Evolutionary conservation across 2,329 filamentous ascomycete species (phyloP).

Genomic region (Fusarium circinatum): DNA sequence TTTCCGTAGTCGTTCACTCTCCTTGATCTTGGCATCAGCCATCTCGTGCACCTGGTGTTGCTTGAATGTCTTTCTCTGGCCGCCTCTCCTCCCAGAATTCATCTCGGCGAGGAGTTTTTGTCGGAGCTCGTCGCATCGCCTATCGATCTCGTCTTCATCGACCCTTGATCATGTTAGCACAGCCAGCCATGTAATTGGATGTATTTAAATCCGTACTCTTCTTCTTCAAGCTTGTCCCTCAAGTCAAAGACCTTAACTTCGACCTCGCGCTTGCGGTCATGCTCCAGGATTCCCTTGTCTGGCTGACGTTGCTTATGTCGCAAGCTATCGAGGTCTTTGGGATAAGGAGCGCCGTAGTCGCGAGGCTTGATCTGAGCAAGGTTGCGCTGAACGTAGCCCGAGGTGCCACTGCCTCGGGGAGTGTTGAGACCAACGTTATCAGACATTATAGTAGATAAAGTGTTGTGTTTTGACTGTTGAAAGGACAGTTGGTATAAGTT

Average conservation of each 20-base stretch:
- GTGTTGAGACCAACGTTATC: slow-evolving; percentile 97
- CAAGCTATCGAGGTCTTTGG: slow-evolving; percentile 73
- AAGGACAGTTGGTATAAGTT: neutral
- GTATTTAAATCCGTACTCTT: slow-evolving; percentile 66
- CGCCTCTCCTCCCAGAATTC: slow-evolving; percentile 48
- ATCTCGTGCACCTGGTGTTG: slow-evolving; percentile 95
- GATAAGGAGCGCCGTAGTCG: slow-evolving; percentile 82
- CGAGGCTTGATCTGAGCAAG: slow-evolving; percentile 87
- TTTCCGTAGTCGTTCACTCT: slow-evolving; percentile 87
- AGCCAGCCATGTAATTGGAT: neutral
- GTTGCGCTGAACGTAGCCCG: slow-evolving; percentile 97
- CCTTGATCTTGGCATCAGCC: slow-evolving; percentile 94
- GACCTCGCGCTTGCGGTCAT: slow-evolving; percentile 89
- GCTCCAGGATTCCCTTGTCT: slow-evolving; percentile 91
- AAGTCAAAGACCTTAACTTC: slow-evolving; percentile 95
- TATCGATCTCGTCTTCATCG: slow-evolving; percentile 92
- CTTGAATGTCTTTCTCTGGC: slow-evolving; percentile 72
- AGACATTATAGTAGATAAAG: slow-evolving; percentile 70
- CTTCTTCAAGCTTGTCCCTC: slow-evolving; percentile 90
- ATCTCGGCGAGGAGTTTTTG: slow-evolving; percentile 54
- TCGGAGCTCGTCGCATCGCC: slow-evolving; percentile 57
- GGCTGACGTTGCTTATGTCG: slow-evolving; percentile 85
- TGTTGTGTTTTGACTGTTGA: neutral
- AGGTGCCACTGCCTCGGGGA: slow-evolving; percentile 93
- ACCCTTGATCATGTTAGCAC: slow-evolving; percentile 59